These are phyloP conservation scores for Pulicaria dysenterica DNA, from an alignment of 129 eudicot genomes.

Conservation along the genomic window DNA sequence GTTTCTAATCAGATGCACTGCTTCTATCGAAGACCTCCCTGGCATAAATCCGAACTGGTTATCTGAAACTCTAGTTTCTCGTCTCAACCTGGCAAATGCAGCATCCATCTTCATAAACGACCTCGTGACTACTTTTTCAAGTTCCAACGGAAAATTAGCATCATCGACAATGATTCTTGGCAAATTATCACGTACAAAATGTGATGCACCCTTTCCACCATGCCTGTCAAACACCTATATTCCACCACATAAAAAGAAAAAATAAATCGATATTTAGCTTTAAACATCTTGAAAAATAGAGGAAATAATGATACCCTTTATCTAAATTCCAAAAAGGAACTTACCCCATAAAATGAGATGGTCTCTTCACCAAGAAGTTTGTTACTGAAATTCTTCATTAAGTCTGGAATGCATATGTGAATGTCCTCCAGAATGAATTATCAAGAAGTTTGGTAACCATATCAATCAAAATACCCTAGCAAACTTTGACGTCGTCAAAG, in stretches of 20 bases:
- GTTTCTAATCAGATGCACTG: no score
- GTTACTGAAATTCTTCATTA: conserved; percentile 63
- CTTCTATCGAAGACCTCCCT: no score
- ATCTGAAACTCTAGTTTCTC: no score
- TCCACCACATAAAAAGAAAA: background rate
- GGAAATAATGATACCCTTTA: background rate
- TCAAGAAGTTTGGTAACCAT: no score
- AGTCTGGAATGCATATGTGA: conserved; percentile 75
- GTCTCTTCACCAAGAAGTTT: conserved; percentile 59
- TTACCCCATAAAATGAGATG: conserved; percentile 89
- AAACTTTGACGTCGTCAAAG: no score
- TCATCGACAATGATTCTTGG: conserved; percentile 85
- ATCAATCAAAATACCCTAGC: no score
- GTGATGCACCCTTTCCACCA: conserved; percentile 92
- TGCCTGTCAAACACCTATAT: conserved; percentile 96
- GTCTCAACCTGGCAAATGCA: conserved; percentile 84
- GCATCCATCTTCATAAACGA: conserved; percentile 81
- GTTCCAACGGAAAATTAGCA: conserved; percentile 83
- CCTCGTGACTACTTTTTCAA: conserved; percentile 83
- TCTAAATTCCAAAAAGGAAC: conserved; percentile 31
- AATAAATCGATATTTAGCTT: background rate
- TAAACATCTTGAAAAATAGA: conserved; percentile 4
- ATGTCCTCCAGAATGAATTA: conserved; percentile 99
- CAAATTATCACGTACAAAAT: conserved; percentile 79
- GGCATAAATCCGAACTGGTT: no score